Evolutionary conservation across 2,329 filamentous ascomycete species (phyloP), one percentile per base, ranked within the genome.

Genomic region (Cercospora sp.): DNA sequence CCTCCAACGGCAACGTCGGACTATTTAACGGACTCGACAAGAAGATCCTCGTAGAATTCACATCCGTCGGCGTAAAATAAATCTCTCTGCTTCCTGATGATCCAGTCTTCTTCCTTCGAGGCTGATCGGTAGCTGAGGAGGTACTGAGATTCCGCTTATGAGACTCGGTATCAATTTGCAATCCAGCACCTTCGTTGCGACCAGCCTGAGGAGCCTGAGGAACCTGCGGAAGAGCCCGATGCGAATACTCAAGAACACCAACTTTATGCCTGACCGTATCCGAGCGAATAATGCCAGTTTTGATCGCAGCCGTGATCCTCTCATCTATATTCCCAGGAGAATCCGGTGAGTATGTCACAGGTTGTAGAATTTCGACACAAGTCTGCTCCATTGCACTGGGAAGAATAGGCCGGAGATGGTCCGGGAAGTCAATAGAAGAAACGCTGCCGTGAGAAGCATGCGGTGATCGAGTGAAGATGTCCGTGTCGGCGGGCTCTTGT

Each of bases 31-130:
- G 74, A 58, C 74, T 75, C 2, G 71, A 71, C 10, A 77, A 51
- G 37, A 66, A 73, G 26, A 72, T 71, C 57, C 67, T 66, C 21
- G 67, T 70, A 12, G 51, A 67, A 10, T 69, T 72, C 6, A 72
- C 70, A 45, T 75, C 70, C 43, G 70, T 72, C 1, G 74, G 74
- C 3, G 71, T 72, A 59, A 76, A 76, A 65, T 74, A 76, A 10
- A 76, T 72, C 9, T 75, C 73, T 24, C 63, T 62, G 24, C 60
- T 59, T 16, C 67, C 53, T 5, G 61, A 65, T 16, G 61, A 65
- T 6, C 66, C 30, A 10, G 63, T 61, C 12, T 59, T 65, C 21
- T 68, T 66, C 5, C 59, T 59, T 5, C 69, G 66, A n/a, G 58
- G 49, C 21, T 32, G 62, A 59, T 65, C 62, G 1, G 61, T 49